Evolutionary conservation across 1,284 basidiomycete species (phyloP).

Genomic region (Trichosporon ovoides): DNA sequence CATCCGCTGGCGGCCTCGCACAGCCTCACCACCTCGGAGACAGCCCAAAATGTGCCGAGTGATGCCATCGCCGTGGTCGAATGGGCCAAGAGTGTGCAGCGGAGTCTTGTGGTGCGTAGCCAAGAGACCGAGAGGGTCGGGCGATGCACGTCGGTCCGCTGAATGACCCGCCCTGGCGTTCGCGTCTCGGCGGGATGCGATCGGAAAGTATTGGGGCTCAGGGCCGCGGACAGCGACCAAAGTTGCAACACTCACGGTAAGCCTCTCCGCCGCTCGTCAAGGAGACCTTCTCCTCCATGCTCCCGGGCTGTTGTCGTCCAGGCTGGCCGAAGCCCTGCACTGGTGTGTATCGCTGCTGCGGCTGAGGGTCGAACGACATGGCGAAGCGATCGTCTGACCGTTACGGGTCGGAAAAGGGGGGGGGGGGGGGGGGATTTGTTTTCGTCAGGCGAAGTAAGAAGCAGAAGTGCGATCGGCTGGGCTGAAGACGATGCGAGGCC

Average conservation of each 20-base stretch:
- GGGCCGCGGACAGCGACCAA: neutral
- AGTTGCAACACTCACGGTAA: neutral
- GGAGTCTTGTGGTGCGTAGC: no score
- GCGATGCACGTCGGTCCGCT: no score
- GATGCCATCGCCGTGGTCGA: neutral
- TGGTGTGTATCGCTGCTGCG: slow-evolving; percentile 25
- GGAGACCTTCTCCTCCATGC: neutral
- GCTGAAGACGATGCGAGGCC: no score
- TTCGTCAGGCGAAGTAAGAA: neutral
- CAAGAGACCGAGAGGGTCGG: no score
- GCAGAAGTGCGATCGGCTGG: neutral
- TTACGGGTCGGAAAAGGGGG: neutral
- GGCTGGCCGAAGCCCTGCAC: slow-evolving; percentile 24
- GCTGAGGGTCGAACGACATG: slow-evolving; percentile 13
- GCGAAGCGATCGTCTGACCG: neutral
- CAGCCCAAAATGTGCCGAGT: neutral
- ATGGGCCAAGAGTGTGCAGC: no score
- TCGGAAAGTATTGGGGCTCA: neutral
- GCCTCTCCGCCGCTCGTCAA: neutral
- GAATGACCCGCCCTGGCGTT: no score
- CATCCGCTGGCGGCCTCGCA: no score
- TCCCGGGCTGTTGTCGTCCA: neutral
- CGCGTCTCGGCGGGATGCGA: no score
- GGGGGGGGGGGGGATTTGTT: neutral
- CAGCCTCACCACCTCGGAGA: no score